A percentile compares a stretch with the other conserved stretches of the same genome.
phyloP scores from a whole-genome alignment of 1,284 basidiomycete species.

The Sanghuangporus sanghuang region DNA sequence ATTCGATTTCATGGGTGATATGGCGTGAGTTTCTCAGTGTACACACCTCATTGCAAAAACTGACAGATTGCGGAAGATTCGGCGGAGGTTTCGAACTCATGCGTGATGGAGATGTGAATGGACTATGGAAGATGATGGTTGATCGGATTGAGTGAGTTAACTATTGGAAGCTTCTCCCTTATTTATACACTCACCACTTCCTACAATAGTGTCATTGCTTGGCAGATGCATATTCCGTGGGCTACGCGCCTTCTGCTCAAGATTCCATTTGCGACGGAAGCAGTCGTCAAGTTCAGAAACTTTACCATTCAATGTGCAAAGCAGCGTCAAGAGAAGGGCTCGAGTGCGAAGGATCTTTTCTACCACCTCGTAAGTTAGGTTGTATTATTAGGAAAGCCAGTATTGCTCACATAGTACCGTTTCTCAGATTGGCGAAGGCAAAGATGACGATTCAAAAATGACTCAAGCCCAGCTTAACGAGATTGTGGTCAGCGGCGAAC shows the following conservation, averaged over 20 bases:
- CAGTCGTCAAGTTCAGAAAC: slow-evolving; percentile 12
- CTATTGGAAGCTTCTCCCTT: too few relatives aligned
- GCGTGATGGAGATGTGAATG: slow-evolving; percentile 22
- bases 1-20: slow-evolving; percentile 36
- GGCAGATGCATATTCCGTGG: slow-evolving; percentile 16
- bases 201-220: slow-evolving; percentile 1
- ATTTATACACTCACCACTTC: neutral
- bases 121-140: slow-evolving; percentile 18
- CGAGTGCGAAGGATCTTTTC: slow-evolving; percentile 11
- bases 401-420: slow-evolving; percentile 8
- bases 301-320: slow-evolving; percentile 13
- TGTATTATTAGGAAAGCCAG: neutral
- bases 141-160: slow-evolving; percentile 15
- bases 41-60: neutral
- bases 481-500: slow-evolving; percentile 28
- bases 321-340: slow-evolving; percentile 9
- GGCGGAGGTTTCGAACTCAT: slow-evolving; percentile 28
- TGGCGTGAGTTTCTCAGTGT: slow-evolving; percentile 24
- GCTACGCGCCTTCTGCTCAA: slow-evolving; percentile 13
- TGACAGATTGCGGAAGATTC: slow-evolving; percentile 23
- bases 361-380: slow-evolving; percentile 7
- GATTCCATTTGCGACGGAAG: slow-evolving; percentile 7
- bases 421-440: slow-evolving; percentile 26
- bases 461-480: slow-evolving; percentile 21
- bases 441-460: slow-evolving; percentile 22